Percentiles rank a stretch among this genome's conserved stretches.
phyloP scores from a whole-genome alignment of 108 stramenopile genomes.

The Mayamaea pseudoterrestris region DNA sequence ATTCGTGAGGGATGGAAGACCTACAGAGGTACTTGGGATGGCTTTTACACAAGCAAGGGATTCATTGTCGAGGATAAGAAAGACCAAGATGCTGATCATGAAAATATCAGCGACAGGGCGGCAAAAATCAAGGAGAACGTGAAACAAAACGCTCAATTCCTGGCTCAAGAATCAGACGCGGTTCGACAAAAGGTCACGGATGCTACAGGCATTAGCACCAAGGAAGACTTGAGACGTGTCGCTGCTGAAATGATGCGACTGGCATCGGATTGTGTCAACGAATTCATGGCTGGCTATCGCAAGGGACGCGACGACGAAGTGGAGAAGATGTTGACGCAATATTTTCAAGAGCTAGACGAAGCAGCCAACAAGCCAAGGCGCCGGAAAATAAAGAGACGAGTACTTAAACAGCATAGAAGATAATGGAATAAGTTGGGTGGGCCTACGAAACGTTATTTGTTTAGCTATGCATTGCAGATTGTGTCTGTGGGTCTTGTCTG shows the following conservation, averaged over 20 bases:
- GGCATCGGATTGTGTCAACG: slow-evolving; percentile 42
- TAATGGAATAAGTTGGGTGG: too few species aligned
- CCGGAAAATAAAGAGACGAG: slow-evolving; percentile 1
- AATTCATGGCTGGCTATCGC: slow-evolving; percentile 82
- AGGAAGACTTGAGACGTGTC: slow-evolving; percentile 44
- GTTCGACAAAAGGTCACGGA: slow-evolving; percentile 37
- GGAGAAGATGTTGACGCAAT: slow-evolving; percentile 69
- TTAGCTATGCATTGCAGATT: too few species aligned
- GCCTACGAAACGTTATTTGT: too few species aligned
- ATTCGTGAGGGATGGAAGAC: neutral
- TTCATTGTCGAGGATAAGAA: neutral
- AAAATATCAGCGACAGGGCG: neutral
- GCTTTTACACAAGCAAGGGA: slow-evolving; percentile 4
- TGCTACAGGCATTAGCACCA: slow-evolving; percentile 44
- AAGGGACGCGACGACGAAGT: slow-evolving; percentile 73
- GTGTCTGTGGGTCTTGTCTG: too few species aligned
- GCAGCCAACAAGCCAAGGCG: neutral
- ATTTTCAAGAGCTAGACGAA: slow-evolving; percentile 52
- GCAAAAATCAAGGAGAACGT: slow-evolving; percentile 31
- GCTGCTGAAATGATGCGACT: slow-evolving; percentile 51
- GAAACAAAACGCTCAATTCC: slow-evolving; percentile 33
- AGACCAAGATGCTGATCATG: slow-evolving; percentile 2
- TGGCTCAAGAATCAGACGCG: slow-evolving; percentile 25
- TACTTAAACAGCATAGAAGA: neutral
- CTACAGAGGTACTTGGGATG: slow-evolving; percentile 9